phyloP scores from a whole-genome alignment of 148 eudicot genomes.

The Bassia scoparia region DNA sequence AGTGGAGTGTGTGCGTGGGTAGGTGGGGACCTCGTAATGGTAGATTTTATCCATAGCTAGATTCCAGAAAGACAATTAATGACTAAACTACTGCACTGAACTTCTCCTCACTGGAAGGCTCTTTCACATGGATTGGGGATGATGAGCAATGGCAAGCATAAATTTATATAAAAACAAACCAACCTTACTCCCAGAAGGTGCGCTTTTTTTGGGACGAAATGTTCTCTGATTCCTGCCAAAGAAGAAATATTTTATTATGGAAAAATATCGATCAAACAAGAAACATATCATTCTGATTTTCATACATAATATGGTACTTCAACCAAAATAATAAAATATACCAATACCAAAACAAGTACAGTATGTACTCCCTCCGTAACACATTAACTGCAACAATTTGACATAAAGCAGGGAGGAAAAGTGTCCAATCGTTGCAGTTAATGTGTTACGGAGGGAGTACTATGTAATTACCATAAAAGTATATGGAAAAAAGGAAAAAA shows the following conservation, averaged over 20 bases:
- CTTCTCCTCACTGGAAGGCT: conserved; percentile 11
- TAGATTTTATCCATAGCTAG: conserved; percentile 12
- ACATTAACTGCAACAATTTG: too few species aligned
- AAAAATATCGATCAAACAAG: conserved; percentile 3
- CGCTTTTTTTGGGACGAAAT: conserved; percentile 93
- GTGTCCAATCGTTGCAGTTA: too few species aligned
- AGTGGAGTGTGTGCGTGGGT: not conserved
- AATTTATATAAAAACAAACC: conserved; percentile 21
- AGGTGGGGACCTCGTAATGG: not conserved
- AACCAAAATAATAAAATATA: not conserved
- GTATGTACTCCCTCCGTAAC: too few species aligned
- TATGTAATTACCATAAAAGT: too few species aligned
- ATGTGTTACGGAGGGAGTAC: too few species aligned
- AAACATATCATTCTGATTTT: conserved; percentile 27
- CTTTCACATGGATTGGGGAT: conserved; percentile 9
- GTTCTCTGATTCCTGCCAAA: conserved; percentile 79
- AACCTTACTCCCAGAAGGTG: conserved; percentile 98
- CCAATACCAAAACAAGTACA: not conserved
- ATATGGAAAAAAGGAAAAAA: too few species aligned
- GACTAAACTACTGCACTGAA: not conserved
- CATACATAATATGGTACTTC: conserved; percentile 2
- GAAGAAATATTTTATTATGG: conserved; percentile 18
- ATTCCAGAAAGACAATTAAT: not conserved
- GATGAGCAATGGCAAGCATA: not conserved
- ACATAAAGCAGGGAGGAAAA: too few species aligned